Base-by-base conservation (phyloP, 2,329 filamentous ascomycete species). In the Phialophora verrucosa region DNA sequence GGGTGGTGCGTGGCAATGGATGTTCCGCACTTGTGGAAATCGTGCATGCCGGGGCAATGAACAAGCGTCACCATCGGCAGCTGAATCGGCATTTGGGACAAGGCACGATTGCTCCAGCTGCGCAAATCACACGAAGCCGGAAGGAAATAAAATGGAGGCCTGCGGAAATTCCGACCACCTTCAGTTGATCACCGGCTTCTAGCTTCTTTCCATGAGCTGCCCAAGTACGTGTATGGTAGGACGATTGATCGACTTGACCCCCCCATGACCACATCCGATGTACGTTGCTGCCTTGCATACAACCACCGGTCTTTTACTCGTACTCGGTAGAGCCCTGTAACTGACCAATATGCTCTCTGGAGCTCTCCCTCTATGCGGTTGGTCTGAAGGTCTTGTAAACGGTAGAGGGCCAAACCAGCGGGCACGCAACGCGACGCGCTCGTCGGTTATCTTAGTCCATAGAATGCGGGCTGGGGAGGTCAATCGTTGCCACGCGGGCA, bases 21-120 rank as follows among this genome's bases (percentile, higher is more conserved):
- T 42, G 17, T 23, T 51, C 20, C 23, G 25, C 49, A 27, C 25
- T 51, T 51, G 20, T 25, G 49, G 20, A 27, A 25, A 51, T 51
- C 17, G 20, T 51, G 23, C 23, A 23, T 11, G 10, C 32, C 32
- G 32, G 10, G 32, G 20, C 17, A 12, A 12, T 23, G 14, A 51
- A 29, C 49, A 11, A 10, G 23, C 49, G 49, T 51, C 49, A 51
- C 49, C 49, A 27, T 51, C 49, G 49, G 49, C 49, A 51, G 49
- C 49, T 51, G 49, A 14, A 14, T 51, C 49, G 49, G 49, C 49
- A 51, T 12, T 51, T 51, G 38, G 14, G 5, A 6, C 38, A n/a
- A 44, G 17, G 38, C 38, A 44, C 38, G 38, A 44, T 44, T n/a
- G 14, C 17, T n/a, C 14, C 1, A 3, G 38, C 38, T n/a, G 14